These are phyloP conservation scores for Lasiodiplodia citricola DNA, from an alignment of 2,329 filamentous ascomycete genomes.

Conservation along the genomic window DNA sequence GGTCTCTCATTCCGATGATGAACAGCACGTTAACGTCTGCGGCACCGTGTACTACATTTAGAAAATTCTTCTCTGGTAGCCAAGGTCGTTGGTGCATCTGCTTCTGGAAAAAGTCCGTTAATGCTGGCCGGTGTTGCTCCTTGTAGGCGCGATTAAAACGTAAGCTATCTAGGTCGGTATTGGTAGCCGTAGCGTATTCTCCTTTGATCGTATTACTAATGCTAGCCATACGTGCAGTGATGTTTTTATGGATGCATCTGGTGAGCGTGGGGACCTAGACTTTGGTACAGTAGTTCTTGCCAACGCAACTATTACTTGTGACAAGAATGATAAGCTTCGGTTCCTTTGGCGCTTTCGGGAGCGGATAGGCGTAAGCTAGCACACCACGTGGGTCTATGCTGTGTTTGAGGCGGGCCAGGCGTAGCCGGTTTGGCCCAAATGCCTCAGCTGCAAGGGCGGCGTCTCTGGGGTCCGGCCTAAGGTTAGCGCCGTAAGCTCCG, in stretches of 20 bases:
- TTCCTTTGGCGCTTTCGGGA: slow-evolving; percentile 46
- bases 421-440: slow-evolving; percentile 61
- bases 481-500: slow-evolving; percentile 65
- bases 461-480: slow-evolving; percentile 67
- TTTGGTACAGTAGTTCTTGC: slow-evolving; percentile 66
- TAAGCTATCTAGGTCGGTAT: slow-evolving; percentile 56
- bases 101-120: slow-evolving; percentile 59
- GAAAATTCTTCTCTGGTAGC: slow-evolving; percentile 59
- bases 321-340: slow-evolving; percentile 62
- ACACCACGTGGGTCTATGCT: slow-evolving; percentile 57
- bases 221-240: slow-evolving; percentile 54
- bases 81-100: slow-evolving; percentile 52
- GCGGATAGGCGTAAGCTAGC: slow-evolving; percentile 62
- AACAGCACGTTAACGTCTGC: slow-evolving; percentile 60
- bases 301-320: slow-evolving; percentile 59
- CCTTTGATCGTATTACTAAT: slow-evolving; percentile 65
- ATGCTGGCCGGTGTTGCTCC: slow-evolving; percentile 60
- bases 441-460: slow-evolving; percentile 56
- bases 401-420: slow-evolving; percentile 59
- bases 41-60: slow-evolving; percentile 50
- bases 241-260: slow-evolving; percentile 26
- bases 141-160: slow-evolving; percentile 64
- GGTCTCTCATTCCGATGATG: slow-evolving; percentile 68
- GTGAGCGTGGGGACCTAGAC: slow-evolving; percentile 56
- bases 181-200: slow-evolving; percentile 59